These are phyloP conservation scores for Silene noctiflora DNA, from an alignment of 179 eudicot species.

Conservation along the genomic window DNA sequence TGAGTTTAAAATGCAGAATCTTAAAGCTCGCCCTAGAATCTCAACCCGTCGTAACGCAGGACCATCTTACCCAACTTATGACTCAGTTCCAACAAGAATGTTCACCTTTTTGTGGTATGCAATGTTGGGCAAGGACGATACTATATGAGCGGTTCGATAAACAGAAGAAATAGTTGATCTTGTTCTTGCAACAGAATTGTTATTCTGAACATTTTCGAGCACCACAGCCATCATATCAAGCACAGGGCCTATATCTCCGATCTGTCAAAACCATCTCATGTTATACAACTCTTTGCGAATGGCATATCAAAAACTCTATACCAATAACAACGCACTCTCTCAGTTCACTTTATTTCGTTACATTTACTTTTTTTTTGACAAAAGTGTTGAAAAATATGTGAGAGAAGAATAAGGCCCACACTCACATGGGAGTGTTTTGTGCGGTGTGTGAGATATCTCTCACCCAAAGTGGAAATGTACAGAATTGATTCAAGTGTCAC, in stretches of 20 bases:
- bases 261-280: slow-evolving; percentile 44
- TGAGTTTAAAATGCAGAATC: not conserved
- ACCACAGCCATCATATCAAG: slow-evolving; percentile 92
- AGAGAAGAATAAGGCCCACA: too few relatives aligned
- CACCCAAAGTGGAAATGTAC: too few relatives aligned
- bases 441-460: too few relatives aligned
- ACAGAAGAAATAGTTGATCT: slow-evolving; percentile 63
- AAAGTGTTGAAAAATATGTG: too few relatives aligned
- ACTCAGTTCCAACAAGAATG: not conserved
- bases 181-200: slow-evolving; percentile 58
- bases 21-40: not conserved
- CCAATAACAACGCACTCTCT: not conserved
- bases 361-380: too few relatives aligned
- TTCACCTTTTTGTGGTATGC: slow-evolving; percentile 79
- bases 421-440: too few relatives aligned
- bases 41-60: not conserved
- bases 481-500: not conserved
- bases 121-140: slow-evolving; percentile 65
- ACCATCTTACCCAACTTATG: not conserved
- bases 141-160: slow-evolving; percentile 67
- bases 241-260: slow-evolving; percentile 88
- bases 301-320: too few relatives aligned
- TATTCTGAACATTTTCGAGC: slow-evolving; percentile 72
- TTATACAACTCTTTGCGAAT: not conserved
- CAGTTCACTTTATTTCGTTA: too few relatives aligned